Evolutionary conservation across 163 green algal species (phyloP), one percentile per base, ranked within the genome.

Genomic region (Smithsoniella earleae): DNA sequence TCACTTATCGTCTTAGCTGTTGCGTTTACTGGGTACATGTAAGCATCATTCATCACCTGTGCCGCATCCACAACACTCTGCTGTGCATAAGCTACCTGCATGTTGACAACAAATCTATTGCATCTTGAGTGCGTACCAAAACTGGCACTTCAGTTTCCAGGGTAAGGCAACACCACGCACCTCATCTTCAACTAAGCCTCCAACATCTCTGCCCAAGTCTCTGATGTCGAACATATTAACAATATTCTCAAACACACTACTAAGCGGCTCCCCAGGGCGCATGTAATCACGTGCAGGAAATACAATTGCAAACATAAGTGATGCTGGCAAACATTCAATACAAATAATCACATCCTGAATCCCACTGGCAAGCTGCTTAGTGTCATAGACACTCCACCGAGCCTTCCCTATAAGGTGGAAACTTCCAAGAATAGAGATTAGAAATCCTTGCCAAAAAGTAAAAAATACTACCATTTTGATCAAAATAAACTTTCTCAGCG

Each of bases 391-490:
- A 8, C 30, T 69, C 58, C 58, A 69, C 27, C 43, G 58, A 10
- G 64, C 44, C 36, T 66, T 69, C 8, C 58, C 58, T 25, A 69
- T 69, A 3, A 69, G 58, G 5, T 69, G 10, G 58, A 69, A 69
- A 31, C 43, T n/a, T 5, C 58, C 58, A 5, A 92, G 64, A 16
- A 96, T 80, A 44, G 84, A 80, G 18, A 96, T 87, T 36, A 77
- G 63, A 28, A 91, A 75, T 3, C 74, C 83, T 75, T 98, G 93
- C 94, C 94, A 98, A 77, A 92, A 98, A 0, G 92, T 91, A 27
- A 98, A 81, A 80, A 98, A 98, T 27, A 98, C 86, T 6, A 98
- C 86, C 2, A 85, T 83, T 80, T 98, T 98, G 77, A 98, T 93
- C 58, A 85, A 86, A 13, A 95, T 37, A 79, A 97, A 98, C 82